Base-by-base conservation (phyloP, 495 filamentous ascomycete genomes). In the Aspergillus affinis region DNA sequence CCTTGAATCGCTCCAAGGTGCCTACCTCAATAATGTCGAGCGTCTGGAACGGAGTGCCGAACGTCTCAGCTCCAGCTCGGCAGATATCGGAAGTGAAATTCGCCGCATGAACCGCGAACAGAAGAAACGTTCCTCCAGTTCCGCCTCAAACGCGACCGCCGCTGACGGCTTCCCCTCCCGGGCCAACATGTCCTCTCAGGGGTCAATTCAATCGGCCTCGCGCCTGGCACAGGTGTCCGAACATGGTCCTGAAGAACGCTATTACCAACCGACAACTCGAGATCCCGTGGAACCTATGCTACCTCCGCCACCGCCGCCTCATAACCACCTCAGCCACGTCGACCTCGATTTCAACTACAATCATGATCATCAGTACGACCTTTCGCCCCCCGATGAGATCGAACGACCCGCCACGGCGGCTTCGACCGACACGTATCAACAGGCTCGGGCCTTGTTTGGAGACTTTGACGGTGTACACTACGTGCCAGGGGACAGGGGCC, bases 391-490 rank as follows among this genome's bases (percentile, higher is more conserved):
- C 21, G 68, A 71, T 7, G 67, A 68, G 51, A 65, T 75, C 6
- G 65, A 72, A 53, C 70, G 79, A 26, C 72, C 80, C 19, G 57
- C 70, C 19, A 75, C 80, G 4, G 79, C 86, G 19, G 86, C 82
- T 2, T 92, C 91, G 8, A 79, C 71, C 19, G 86, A 87, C 62
- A 92, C 89, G 20, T 87, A 80, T 61, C 86, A 88, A 19, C 85
- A 93, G 69, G 86, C 86, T 1, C 77, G 81, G 18, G 75, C 76
- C 36, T 80, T 94, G 21, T 98, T 98, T 78, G 84, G 82, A 10
- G 91, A 96, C 70, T 98, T 98, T 67, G 94, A 98, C 76, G 94
- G 94, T 54, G 92, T 92, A 13, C 93, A 98, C 73, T 93, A 85
- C 69, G 77, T 85, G 27, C 82, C 79, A 20, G 65, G 74, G 32